Evolutionary conservation across 1,284 basidiomycete genomes (phyloP), one percentile per base, ranked within the genome.

Genomic region (Sporisorium scitamineum): DNA sequence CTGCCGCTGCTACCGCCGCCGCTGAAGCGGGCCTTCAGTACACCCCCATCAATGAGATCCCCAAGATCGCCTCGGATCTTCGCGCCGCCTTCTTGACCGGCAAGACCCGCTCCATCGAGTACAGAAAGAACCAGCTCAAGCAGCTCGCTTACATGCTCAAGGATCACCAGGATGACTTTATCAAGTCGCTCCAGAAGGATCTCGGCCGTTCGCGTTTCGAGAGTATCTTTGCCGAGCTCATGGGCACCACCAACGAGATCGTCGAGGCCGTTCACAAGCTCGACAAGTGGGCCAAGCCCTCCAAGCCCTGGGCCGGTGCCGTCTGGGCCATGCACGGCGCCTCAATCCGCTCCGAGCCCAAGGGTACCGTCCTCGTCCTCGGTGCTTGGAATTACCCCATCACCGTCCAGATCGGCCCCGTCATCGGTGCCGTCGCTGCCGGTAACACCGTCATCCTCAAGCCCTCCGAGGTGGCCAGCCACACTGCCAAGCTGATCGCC

Each of bases 381-480:
- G 86, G 88, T 45, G 88, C 76, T 10, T 81, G 80, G 81, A 85
- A 85, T 70, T 85, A 85, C 57, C 82, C 82, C 24, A 66, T 85
- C 63, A 75, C 81, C 20, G 72, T 86, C 26, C 75, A 81, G 53
- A 55, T 87, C 41, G 79, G 79, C n/a, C 87, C 87, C 18, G 61
- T 87, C n/a, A 72, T 87, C 47, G 85, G 81, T 22, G 86, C 87
- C 20, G 86, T 87, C 61, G 80, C 86, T 6, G 86, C 86, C 8
- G 87, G 87, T 13, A 86, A 86, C 76, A 84, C 86, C 2, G 81
- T 80, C 16, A 69, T 87, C 91, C 67, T 85, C 56, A 85, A 85
- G 86, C 92, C 92, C 0, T 93, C 94, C 0, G 95, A 97, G 84
- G 87, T 91, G n/a, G 88, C 91, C 0, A 89, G 91, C 0, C 88